Evolutionary conservation across 768 basidiomycete genomes (phyloP).

Genomic region (Boletus tylopilopsis): DNA sequence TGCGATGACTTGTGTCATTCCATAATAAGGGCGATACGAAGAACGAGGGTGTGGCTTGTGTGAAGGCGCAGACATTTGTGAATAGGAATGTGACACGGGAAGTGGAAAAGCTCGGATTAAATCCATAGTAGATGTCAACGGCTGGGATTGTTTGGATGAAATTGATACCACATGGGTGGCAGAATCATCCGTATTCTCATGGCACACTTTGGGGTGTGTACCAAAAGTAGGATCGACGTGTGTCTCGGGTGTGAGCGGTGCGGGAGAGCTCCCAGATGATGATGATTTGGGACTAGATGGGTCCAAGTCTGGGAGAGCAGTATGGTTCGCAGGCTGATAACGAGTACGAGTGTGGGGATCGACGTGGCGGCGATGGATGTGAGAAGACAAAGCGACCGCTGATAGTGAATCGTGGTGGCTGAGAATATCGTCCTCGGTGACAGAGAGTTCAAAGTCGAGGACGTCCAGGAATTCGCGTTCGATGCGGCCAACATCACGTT

Average conservation of each 20-base stretch:
- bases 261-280: conserved; percentile 33
- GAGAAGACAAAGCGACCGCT: conserved; percentile 23
- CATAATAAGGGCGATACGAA: conserved; percentile 21
- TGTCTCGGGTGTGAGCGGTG: conserved; percentile 31
- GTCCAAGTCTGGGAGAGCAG: conserved; percentile 40
- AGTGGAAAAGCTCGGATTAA: conserved; percentile 48
- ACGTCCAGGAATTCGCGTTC: conserved; percentile 82
- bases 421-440: conserved; percentile 63
- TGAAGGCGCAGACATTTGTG: conserved; percentile 17
- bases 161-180: conserved; percentile 27
- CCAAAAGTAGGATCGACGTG: conserved; percentile 19
- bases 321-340: conserved; percentile 18
- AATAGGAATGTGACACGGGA: conserved; percentile 33
- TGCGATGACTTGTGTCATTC: conserved; percentile 23
- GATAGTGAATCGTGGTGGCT: conserved; percentile 38
- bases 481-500: conserved; percentile 75
- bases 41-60: conserved; percentile 26
- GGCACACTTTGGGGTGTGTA: conserved; percentile 25
- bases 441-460: conserved; percentile 67
- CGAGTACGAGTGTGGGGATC: conserved; percentile 18
- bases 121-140: conserved; percentile 35
- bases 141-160: conserved; percentile 24
- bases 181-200: conserved; percentile 23
- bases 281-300: conserved; percentile 40
- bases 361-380: conserved; percentile 26